These are phyloP conservation scores for Sophora flavescens DNA, from an alignment of 306 rosid species.

Conservation along the genomic window DNA sequence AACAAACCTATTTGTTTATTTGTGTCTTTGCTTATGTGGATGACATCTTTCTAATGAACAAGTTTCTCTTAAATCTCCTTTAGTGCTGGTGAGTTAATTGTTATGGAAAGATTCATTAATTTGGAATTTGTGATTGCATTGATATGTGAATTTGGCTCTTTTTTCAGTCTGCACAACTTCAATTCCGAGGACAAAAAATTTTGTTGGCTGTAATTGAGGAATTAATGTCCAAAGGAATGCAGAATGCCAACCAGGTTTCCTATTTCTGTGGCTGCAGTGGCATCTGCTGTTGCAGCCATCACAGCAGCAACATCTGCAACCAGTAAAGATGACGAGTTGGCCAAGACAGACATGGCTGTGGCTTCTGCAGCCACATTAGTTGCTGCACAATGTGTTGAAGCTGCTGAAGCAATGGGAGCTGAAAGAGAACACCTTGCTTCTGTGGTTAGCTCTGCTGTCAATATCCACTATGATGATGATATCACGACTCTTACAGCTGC, in stretches of 20 bases:
- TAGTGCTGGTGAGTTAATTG: slow-evolving; percentile 8
- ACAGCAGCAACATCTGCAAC: too few relatives aligned
- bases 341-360: too few relatives aligned
- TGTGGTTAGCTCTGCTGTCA: too few relatives aligned
- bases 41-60: slow-evolving; percentile 23
- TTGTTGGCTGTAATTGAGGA: slow-evolving; percentile 91
- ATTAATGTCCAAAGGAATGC: slow-evolving; percentile 84
- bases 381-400: too few relatives aligned
- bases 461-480: too few relatives aligned
- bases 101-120: slow-evolving; percentile 15
- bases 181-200: slow-evolving; percentile 86
- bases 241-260: slow-evolving; percentile 70
- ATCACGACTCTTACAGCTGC: too few relatives aligned
- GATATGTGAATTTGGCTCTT: slow-evolving; percentile 31
- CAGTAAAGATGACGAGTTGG: too few relatives aligned
- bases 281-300: too few relatives aligned
- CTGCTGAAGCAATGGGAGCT: too few relatives aligned
- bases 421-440: too few relatives aligned
- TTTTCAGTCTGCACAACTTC: slow-evolving; percentile 71
- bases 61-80: slow-evolving; percentile 14
- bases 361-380: too few relatives aligned
- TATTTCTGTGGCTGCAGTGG: too few relatives aligned
- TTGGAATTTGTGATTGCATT: slow-evolving; percentile 29
- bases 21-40: slow-evolving; percentile 1
- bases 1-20: slow-evolving; percentile 4